A percentile compares a stretch with the other conserved stretches of the same genome.
phyloP scores from a whole-genome alignment of 2,329 filamentous ascomycete genomes.

The Aspergillus sergii region DNA sequence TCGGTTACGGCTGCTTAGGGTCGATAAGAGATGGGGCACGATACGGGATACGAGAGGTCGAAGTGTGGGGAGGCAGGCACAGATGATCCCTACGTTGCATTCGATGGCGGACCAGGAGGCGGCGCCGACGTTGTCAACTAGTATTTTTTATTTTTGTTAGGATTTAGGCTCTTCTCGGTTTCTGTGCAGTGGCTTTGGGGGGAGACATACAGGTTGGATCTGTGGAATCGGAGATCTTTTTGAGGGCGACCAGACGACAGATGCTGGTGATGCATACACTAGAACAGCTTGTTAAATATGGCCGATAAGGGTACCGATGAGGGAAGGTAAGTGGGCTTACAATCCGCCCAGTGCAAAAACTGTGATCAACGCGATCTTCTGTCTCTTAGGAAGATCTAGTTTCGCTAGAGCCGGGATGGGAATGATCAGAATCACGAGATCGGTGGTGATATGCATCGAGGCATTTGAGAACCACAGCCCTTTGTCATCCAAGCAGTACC shows the following conservation, averaged over 20 bases:
- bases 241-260: conserved; percentile 35
- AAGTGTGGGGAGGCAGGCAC: conserved; percentile 44
- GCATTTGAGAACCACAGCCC: conserved; percentile 50
- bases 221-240: conserved; percentile 33
- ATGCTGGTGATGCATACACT: conserved; percentile 41
- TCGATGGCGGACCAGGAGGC: conserved; percentile 44
- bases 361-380: conserved; percentile 45
- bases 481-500: conserved; percentile 42
- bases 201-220: conserved; percentile 38
- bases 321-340: conserved; percentile 20
- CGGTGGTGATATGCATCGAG: conserved; percentile 47
- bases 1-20: conserved; percentile 24
- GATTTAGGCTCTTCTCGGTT: no score
- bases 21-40: conserved; percentile 33
- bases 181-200: background rate
- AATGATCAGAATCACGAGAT: conserved; percentile 47
- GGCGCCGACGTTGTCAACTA: conserved; percentile 39
- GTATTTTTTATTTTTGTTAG: no score
- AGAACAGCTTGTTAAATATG: background rate
- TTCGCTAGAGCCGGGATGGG: conserved; percentile 47
- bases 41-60: conserved; percentile 38
- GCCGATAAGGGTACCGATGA: background rate
- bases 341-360: conserved; percentile 47
- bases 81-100: conserved; percentile 45
- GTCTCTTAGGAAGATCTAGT: conserved; percentile 45